Conservation (phyloP, 2,329 filamentous ascomycete genomes). For the Aspergillus tubingensis region DNA sequence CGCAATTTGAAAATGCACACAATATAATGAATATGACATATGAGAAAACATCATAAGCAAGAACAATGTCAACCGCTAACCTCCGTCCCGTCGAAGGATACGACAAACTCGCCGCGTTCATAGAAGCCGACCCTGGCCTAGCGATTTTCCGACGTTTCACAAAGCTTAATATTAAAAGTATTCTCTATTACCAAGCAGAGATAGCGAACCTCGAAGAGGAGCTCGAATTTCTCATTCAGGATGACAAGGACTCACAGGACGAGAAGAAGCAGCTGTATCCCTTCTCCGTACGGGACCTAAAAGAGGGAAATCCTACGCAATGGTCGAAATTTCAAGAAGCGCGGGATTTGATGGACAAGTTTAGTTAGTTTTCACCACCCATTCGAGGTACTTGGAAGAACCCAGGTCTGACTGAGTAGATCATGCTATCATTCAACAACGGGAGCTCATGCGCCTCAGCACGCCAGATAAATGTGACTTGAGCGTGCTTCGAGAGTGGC, state of each 20-base stretch:
- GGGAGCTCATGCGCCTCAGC: slow-evolving; percentile 2
- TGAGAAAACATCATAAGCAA: not conserved
- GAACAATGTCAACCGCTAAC: not conserved
- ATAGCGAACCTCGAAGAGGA: slow-evolving; percentile 2
- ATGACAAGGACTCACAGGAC: not conserved
- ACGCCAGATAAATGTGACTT: slow-evolving; percentile 2
- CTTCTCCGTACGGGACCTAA: slow-evolving; percentile 5
- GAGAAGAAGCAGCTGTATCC: not conserved
- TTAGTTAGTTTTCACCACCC: not conserved
- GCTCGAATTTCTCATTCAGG: not conserved
- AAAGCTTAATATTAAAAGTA: slow-evolving; percentile 4
- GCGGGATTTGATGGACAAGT: slow-evolving; percentile 5
- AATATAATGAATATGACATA: not conserved
- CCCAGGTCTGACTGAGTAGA: not conserved
- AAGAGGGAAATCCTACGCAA: not conserved
- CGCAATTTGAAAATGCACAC: no score
- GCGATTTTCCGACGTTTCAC: slow-evolving; percentile 7
- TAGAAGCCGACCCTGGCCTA: slow-evolving; percentile 3
- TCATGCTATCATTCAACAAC: slow-evolving; percentile 1
- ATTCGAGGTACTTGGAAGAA: not conserved
- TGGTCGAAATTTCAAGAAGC: slow-evolving; percentile 8
- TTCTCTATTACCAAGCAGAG: slow-evolving; percentile 11
- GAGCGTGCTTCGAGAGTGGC: not conserved
- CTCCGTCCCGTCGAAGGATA: slow-evolving; percentile 2
- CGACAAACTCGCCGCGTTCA: slow-evolving; percentile 5